phyloP scores from a whole-genome alignment of 805 yeast species.

The Alloascoidea hylecoeti region DNA sequence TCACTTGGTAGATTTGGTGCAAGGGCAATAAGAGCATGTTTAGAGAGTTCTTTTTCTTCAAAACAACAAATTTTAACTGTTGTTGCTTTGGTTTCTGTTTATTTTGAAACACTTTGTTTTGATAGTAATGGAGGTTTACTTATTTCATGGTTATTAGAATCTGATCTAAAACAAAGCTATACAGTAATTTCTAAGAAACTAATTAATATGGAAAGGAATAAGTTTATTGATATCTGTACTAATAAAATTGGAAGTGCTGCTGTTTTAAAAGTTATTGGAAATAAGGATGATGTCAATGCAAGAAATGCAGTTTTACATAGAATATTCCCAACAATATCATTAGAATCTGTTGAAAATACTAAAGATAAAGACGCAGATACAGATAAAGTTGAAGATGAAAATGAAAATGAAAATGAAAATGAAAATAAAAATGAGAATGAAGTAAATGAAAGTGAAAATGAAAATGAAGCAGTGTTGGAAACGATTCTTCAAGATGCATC shows the following conservation, averaged over 20 bases:
- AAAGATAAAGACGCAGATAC: too few species aligned
- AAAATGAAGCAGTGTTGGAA: slow-evolving; percentile 27
- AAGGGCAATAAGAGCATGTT: slow-evolving; percentile 65
- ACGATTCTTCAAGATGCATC: slow-evolving; percentile 39
- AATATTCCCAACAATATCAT: not conserved
- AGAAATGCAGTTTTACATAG: slow-evolving; percentile 32
- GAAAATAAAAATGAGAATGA: slow-evolving; percentile 8
- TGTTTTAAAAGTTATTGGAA: slow-evolving; percentile 48
- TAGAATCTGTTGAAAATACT: too few species aligned
- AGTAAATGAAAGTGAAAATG: slow-evolving; percentile 7
- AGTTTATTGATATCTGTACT: slow-evolving; percentile 37
- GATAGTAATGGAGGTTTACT: slow-evolving; percentile 63
- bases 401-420: too few species aligned
- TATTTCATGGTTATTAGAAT: slow-evolving; percentile 74
- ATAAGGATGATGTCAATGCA: slow-evolving; percentile 40
- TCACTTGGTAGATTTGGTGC: slow-evolving; percentile 73
- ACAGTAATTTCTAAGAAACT: slow-evolving; percentile 36
- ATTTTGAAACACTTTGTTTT: slow-evolving; percentile 51
- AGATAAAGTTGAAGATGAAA: too few species aligned
- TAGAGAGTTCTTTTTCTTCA: slow-evolving; percentile 49
- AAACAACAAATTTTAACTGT: slow-evolving; percentile 49
- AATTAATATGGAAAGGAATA: too few species aligned
- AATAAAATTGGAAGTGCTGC: slow-evolving; percentile 65
- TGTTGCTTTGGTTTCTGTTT: slow-evolving; percentile 47
- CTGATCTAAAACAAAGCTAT: slow-evolving; percentile 42